A percentile compares a stretch with the other conserved stretches of the same genome.
Evolutionary conservation across 331 rosid species (phyloP).

Genomic region (Pyracantha coccinea): DNA sequence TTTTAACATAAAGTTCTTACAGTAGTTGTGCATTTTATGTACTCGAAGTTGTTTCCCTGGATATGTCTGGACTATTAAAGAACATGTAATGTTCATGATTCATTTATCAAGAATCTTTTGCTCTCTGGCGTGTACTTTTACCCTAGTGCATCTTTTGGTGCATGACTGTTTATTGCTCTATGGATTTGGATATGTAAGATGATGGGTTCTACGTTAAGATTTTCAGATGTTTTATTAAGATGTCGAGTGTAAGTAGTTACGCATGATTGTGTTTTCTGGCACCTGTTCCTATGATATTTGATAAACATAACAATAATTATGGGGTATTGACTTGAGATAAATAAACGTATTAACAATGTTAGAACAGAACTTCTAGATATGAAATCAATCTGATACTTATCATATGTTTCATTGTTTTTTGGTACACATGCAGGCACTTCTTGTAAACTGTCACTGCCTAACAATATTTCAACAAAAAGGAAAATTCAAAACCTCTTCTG

Average conservation of each 20-base stretch:
- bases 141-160: not conserved
- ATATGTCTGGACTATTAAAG: not conserved
- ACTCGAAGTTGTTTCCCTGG: not conserved
- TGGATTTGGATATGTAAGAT: not conserved
- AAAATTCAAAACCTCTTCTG: too few species aligned
- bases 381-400: not conserved
- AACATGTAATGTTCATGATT: not conserved
- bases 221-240: not conserved
- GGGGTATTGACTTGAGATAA: not conserved
- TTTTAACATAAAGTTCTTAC: not conserved
- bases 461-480: too few species aligned
- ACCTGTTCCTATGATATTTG: not conserved
- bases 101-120: not conserved
- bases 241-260: not conserved
- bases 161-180: not conserved
- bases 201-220: not conserved
- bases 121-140: not conserved
- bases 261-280: not conserved
- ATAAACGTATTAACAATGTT: not conserved
- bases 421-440: too few species aligned
- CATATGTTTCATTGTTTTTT: too few species aligned
- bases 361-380: not conserved
- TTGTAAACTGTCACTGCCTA: too few species aligned
- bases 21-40: not conserved
- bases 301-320: not conserved